Conservation (phyloP, 2,329 filamentous ascomycete genomes). For the Diplodia intermedia region DNA sequence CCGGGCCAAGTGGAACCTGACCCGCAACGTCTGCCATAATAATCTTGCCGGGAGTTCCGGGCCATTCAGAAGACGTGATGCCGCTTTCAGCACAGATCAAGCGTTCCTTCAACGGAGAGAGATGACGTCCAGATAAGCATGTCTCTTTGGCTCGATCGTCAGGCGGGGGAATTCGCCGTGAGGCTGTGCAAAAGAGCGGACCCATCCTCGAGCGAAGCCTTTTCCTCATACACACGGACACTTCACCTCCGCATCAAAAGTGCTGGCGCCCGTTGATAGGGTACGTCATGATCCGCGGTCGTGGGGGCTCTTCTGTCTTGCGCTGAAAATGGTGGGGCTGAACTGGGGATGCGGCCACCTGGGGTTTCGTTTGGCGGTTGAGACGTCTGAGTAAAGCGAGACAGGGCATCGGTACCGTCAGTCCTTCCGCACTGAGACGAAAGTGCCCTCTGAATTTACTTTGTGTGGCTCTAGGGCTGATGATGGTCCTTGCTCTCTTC, state of each 20-base stretch:
- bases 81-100: background rate
- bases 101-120: background rate
- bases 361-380: background rate
- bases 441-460: too few relatives aligned
- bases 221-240: background rate
- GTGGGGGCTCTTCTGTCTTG: background rate
- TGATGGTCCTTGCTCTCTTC: too few relatives aligned
- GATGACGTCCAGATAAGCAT: conserved; percentile 20
- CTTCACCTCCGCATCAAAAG: too few relatives aligned
- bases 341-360: background rate
- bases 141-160: background rate
- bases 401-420: background rate
- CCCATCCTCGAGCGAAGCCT: background rate
- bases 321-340: background rate
- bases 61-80: background rate
- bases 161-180: background rate
- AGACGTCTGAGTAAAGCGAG: too few relatives aligned
- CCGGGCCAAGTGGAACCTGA: background rate
- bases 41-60: background rate
- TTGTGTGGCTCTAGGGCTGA: too few relatives aligned
- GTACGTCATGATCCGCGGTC: background rate
- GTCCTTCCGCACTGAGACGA: background rate
- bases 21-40: background rate
- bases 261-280: background rate
- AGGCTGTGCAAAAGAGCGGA: conserved; percentile 1